Evolutionary conservation across 352 stramenopile species (phyloP), one percentile per base, ranked within the genome.

Genomic region (Phytophthora multivora): DNA sequence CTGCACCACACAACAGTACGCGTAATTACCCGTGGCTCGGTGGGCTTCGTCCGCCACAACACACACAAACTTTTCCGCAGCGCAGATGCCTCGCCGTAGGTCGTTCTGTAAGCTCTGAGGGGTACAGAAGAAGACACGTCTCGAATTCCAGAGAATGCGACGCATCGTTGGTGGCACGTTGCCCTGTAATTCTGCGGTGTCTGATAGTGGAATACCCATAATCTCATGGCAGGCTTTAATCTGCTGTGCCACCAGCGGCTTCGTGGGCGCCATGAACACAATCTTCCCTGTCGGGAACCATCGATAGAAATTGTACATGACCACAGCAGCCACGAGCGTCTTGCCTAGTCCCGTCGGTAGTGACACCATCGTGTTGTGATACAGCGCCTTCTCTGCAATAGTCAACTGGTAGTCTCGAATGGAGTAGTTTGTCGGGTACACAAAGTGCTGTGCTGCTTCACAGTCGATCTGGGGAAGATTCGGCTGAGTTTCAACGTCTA

Each of bases 301-400:
- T 5, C 97, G 84, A 71, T 99, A 98, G 66, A 96, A 99, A 84
- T 99, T 99, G 83, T 99, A 99, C 95, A 99, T 99, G 35, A 99
- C 97, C 3, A 99, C 97, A 5, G 97, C 96, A 30, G 97, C 98
- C 70, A 99, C 99, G 7, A 99, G 79, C 10, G 98, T 99, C 76
- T 99, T 99, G n/a, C 98, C 98, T 11, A 99, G 76, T 15, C 98
- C 98, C 4, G 98, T 99, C 0, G 98, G 98, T 3, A 99, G 75
- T n/a, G 89, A 96, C 33, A 99, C 97, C 13, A 99, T 83, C 31
- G 97, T 99, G 75, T 99, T 99, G 41, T 97, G 78, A 35, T 98
- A 96, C 35, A 99, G 70, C 0, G 94, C 89, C 28, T 94, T 91
- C 58, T 97, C 77, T 2, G 96, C 71, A 59, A 99, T 99, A 28